These are phyloP conservation scores for Bryoglossum gracile DNA, from an alignment of 495 filamentous ascomycete species.

Conservation along the genomic window DNA sequence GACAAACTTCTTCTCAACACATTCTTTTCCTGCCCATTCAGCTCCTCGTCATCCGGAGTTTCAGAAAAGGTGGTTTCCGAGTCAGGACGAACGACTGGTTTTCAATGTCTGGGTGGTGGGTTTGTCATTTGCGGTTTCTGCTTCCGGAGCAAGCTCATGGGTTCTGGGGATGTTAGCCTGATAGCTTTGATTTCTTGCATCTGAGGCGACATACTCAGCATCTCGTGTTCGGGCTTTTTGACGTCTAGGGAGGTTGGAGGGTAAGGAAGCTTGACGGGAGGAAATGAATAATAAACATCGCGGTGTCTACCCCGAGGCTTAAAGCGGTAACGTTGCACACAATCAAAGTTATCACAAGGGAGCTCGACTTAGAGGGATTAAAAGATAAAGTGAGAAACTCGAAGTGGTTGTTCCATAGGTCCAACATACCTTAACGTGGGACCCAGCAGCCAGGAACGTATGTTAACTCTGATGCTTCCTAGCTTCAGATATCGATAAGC, in stretches of 20 bases:
- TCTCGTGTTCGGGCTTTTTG: conserved; percentile 13
- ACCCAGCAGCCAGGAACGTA: background rate
- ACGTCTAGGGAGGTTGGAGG: background rate
- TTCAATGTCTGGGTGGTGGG: conserved; percentile 6
- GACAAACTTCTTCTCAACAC: conserved; percentile 2
- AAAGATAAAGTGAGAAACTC: background rate
- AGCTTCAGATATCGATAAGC: too few relatives aligned
- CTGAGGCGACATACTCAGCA: conserved; percentile 1
- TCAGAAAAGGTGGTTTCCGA: conserved; percentile 1
- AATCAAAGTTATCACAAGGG: background rate
- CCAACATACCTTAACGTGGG: background rate
- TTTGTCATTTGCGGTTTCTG: background rate
- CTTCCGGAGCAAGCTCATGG: conserved; percentile 7
- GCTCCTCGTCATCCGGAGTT: conserved; percentile 11
- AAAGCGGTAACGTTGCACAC: background rate
- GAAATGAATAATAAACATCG: background rate
- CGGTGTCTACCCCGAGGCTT: background rate
- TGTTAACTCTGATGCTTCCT: too few relatives aligned
- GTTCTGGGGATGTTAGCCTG: background rate
- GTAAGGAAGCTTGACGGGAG: background rate
- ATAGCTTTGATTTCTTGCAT: background rate
- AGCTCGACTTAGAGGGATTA: background rate
- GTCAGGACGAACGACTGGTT: background rate
- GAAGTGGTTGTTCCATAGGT: background rate
- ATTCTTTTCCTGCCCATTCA: conserved; percentile 7